A percentile compares a stretch with the other conserved stretches of the same genome.
phyloP scores from a whole-genome alignment of 2,329 filamentous ascomycete species.

The Tolypocladium pustulatum region DNA sequence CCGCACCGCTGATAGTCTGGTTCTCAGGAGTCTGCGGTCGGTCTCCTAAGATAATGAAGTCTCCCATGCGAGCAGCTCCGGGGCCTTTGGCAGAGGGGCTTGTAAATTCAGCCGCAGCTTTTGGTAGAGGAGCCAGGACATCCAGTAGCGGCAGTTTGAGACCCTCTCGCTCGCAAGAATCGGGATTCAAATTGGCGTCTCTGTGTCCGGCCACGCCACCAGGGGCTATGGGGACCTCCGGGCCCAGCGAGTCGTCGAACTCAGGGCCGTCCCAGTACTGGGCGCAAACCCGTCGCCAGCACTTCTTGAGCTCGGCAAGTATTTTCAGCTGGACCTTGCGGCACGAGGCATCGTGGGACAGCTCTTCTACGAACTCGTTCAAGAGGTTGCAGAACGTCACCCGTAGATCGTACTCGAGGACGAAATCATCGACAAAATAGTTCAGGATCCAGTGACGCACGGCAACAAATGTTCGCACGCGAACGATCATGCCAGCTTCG shows the following conservation, averaged over 20 bases:
- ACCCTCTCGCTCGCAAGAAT: slow-evolving; percentile 39
- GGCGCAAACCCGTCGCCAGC: slow-evolving; percentile 85
- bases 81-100: slow-evolving; percentile 33
- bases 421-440: slow-evolving; percentile 93
- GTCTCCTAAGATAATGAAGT: slow-evolving; percentile 32
- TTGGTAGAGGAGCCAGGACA: slow-evolving; percentile 21
- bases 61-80: slow-evolving; percentile 32
- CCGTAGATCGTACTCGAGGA: slow-evolving; percentile 63
- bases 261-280: slow-evolving; percentile 77
- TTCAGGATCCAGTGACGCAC: slow-evolving; percentile 96
- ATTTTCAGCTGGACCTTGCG: slow-evolving; percentile 65
- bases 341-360: slow-evolving; percentile 32
- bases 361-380: slow-evolving; percentile 54
- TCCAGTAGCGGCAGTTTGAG: slow-evolving; percentile 34
- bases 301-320: slow-evolving; percentile 87
- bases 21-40: slow-evolving; percentile 38
- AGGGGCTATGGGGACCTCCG: slow-evolving; percentile 60
- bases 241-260: slow-evolving; percentile 49
- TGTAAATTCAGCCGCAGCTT: slow-evolving; percentile 11
- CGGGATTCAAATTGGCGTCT: slow-evolving; percentile 43
- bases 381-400: slow-evolving; percentile 70
- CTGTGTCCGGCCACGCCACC: slow-evolving; percentile 61
- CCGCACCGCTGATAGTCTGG: slow-evolving; percentile 12
- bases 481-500: slow-evolving; percentile 84
- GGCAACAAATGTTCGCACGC: slow-evolving; percentile 90